A percentile compares a stretch with the other conserved stretches of the same genome.
phyloP scores from a whole-genome alignment of 345 rosid genomes.

The Ceriops decandra region DNA sequence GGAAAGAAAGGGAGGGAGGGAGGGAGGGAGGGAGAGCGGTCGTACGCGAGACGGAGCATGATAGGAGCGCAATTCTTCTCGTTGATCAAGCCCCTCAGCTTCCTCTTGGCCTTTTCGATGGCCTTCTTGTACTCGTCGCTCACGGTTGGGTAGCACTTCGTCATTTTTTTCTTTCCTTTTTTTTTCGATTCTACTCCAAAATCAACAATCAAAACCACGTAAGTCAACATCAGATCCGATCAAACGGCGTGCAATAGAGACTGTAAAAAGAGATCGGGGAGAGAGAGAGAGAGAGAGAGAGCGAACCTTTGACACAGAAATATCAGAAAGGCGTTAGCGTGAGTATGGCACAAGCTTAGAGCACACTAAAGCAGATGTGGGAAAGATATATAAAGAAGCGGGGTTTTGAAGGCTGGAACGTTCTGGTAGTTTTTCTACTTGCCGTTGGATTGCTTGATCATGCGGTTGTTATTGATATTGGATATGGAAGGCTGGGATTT shows the following conservation, averaged over 20 bases:
- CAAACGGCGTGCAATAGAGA: not conserved
- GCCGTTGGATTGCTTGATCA: not conserved
- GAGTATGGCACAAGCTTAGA: not conserved
- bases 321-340: not conserved
- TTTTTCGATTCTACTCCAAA: conserved; percentile 4
- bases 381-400: not conserved
- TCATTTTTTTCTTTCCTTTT: conserved; percentile 36
- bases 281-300: not conserved
- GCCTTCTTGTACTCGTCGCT: conserved; percentile 76
- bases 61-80: conserved; percentile 93
- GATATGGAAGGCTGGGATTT: not conserved
- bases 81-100: conserved; percentile 83
- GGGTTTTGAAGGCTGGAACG: not conserved
- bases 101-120: conserved; percentile 72
- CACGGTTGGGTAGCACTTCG: conserved; percentile 78
- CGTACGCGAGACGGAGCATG: conserved; percentile 92
- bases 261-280: not conserved
- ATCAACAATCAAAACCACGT: not conserved
- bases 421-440: not conserved
- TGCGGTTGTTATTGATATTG: not conserved
- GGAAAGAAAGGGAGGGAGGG: not conserved
- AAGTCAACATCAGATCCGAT: not conserved
- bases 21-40: not conserved
- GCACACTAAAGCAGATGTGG: not conserved
- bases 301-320: not conserved